Percentiles rank a stretch among this genome's conserved stretches.
Evolutionary conservation across 78 protist genomes (phyloP).

Genomic region (Dictyostelium firmibasis): DNA sequence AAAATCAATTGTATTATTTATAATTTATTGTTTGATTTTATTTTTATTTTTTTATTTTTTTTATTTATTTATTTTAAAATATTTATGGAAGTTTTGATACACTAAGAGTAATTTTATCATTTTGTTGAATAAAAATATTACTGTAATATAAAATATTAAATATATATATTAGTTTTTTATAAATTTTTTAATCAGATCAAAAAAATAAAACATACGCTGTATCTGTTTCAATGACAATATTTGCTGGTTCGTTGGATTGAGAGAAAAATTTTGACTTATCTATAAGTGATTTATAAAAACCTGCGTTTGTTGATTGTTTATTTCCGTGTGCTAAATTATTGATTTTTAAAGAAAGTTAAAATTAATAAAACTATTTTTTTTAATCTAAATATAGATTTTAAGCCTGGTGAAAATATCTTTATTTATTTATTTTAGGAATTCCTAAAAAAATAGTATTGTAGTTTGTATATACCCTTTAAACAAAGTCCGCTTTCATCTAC

Average conservation of each 20-base stretch:
- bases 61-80: not conserved
- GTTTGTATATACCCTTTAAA: slow-evolving; percentile 39
- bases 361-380: too few species aligned
- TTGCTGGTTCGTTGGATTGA: not conserved
- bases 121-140: slow-evolving; percentile 60
- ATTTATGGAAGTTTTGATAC: slow-evolving; percentile 45
- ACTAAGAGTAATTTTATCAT: slow-evolving; percentile 32
- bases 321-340: slow-evolving; percentile 24
- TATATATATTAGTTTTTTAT: not conserved
- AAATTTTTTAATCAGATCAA: not conserved
- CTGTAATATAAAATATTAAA: not conserved
- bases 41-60: not conserved
- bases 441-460: not conserved
- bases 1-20: not conserved
- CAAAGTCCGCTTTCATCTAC: slow-evolving; percentile 52
- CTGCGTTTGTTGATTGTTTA: slow-evolving; percentile 11
- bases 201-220: slow-evolving; percentile 5
- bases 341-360: too few species aligned
- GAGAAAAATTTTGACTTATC: slow-evolving; percentile 14
- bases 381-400: too few species aligned
- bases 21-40: not conserved
- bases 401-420: not conserved
- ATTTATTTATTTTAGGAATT: not conserved
- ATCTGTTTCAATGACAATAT: slow-evolving; percentile 58
- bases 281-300: slow-evolving; percentile 38